These are phyloP conservation scores for Streptanthus diversifolius DNA, from an alignment of 345 rosid genomes.

Conservation along the genomic window DNA sequence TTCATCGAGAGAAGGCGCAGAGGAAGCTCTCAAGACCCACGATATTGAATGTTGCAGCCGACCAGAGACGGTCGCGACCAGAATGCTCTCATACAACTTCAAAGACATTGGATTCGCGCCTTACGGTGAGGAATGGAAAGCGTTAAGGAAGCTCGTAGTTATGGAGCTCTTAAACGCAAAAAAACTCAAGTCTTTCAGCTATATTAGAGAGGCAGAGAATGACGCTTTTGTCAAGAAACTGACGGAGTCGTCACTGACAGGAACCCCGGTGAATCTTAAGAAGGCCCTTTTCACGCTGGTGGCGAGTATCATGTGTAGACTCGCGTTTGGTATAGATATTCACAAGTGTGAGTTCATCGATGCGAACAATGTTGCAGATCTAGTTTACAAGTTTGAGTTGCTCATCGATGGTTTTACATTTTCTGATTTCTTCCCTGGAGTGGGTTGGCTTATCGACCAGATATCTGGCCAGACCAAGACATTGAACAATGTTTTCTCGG, in stretches of 20 bases:
- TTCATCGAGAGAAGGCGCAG: constrained; percentile 43
- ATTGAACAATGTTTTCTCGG: constrained; percentile 28
- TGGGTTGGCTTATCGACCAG: constrained; percentile 40
- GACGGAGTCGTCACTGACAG: background rate
- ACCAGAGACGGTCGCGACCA: constrained; percentile 19
- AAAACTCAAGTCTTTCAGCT: constrained; percentile 29
- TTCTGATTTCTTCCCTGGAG: constrained; percentile 42
- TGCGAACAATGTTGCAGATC: constrained; percentile 10
- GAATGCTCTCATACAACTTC: constrained; percentile 35
- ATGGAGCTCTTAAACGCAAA: constrained; percentile 30
- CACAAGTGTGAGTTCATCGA: constrained; percentile 16
- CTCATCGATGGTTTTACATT: constrained; percentile 26
- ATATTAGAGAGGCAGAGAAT: constrained; percentile 35
- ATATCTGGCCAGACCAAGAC: constrained; percentile 26
- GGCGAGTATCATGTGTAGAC: constrained; percentile 30
- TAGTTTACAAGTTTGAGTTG: constrained; percentile 34
- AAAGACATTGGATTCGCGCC: constrained; percentile 39
- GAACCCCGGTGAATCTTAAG: constrained; percentile 27
- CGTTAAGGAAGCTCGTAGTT: constrained; percentile 33
- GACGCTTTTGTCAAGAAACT: constrained; percentile 28
- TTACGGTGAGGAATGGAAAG: constrained; percentile 42
- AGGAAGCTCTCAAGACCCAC: constrained; percentile 32
- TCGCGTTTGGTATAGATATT: constrained; percentile 41
- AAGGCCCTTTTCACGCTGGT: constrained; percentile 26
- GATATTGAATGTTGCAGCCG: constrained; percentile 39